These are phyloP conservation scores for Cymbidium sinense DNA, from an alignment of 106 monocot genomes.

Conservation along the genomic window DNA sequence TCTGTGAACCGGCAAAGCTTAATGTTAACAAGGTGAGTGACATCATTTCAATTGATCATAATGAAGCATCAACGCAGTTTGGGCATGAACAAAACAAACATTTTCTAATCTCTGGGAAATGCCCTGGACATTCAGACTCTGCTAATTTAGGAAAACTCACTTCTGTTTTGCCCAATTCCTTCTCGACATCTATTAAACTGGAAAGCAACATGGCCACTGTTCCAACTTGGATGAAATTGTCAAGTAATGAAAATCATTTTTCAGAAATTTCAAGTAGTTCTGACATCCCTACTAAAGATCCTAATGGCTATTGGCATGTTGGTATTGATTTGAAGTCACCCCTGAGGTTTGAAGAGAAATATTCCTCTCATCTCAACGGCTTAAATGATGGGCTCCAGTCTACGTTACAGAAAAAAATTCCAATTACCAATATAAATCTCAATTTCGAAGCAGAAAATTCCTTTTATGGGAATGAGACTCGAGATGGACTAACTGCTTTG, in stretches of 20 bases:
- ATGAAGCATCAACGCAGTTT: constrained; percentile 16
- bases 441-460: neutral
- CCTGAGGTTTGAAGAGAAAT: neutral
- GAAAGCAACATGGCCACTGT: constrained; percentile 10
- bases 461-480: constrained; percentile 6
- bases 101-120: neutral
- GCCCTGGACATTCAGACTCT: neutral
- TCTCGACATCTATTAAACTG: constrained; percentile 9
- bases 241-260: constrained; percentile 5
- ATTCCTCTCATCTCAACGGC: constrained; percentile 5
- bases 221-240: constrained; percentile 14
- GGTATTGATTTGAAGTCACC: neutral
- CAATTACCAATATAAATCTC: constrained; percentile 12
- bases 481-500: constrained; percentile 5
- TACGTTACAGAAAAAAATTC: neutral
- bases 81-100: constrained; percentile 13
- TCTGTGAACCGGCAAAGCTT: constrained; percentile 12
- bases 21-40: constrained; percentile 14
- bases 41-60: constrained; percentile 12
- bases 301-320: neutral
- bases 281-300: neutral
- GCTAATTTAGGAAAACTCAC: neutral
- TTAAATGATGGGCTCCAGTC: constrained; percentile 10
- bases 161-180: constrained; percentile 8
- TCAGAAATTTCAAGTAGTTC: neutral